Percentiles rank a stretch among this genome's conserved stretches.
Conservation (phyloP, 345 rosid species). For the Draba incana region DNA sequence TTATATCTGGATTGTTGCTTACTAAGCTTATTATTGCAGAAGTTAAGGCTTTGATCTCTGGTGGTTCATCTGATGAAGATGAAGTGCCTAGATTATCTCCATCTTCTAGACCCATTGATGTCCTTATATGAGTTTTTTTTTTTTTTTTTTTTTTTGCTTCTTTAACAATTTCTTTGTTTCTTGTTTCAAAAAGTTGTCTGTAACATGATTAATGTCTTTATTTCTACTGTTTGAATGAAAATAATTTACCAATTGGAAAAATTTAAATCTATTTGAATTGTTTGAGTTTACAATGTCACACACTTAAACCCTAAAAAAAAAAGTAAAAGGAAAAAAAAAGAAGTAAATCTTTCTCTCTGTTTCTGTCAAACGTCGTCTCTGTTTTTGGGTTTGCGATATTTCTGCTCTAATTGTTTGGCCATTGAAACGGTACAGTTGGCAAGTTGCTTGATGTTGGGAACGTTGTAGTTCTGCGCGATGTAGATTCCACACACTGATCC, state of each 20-base stretch:
- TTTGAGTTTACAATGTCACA: constrained; percentile 19
- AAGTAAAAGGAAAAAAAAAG: neutral
- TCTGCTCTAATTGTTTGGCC: constrained; percentile 65
- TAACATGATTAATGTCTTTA: no score
- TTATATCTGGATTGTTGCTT: constrained; percentile 78
- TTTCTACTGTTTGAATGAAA: constrained; percentile 31
- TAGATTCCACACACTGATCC: constrained; percentile 77
- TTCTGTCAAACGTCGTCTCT: constrained; percentile 44
- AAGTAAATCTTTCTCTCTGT: neutral
- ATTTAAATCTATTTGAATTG: no score
- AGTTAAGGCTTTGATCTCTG: constrained; percentile 56
- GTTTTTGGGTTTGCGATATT: constrained; percentile 68
- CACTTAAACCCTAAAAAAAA: neutral
- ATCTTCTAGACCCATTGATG: constrained; percentile 37
- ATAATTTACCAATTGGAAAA: neutral
- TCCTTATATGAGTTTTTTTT: constrained; percentile 19
- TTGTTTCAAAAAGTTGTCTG: no score
- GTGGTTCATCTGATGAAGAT: constrained; percentile 45
- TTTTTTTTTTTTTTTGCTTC: neutral
- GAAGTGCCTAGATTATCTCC: constrained; percentile 22
- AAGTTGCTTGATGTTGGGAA: constrained; percentile 75
- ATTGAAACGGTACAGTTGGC: constrained; percentile 49
- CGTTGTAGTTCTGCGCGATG: constrained; percentile 86
- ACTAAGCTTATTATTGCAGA: constrained; percentile 77
- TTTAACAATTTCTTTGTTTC: constrained; percentile 1